phyloP scores from a whole-genome alignment of 2,329 filamentous ascomycete species.

The Myriosclerotinia curreyana region DNA sequence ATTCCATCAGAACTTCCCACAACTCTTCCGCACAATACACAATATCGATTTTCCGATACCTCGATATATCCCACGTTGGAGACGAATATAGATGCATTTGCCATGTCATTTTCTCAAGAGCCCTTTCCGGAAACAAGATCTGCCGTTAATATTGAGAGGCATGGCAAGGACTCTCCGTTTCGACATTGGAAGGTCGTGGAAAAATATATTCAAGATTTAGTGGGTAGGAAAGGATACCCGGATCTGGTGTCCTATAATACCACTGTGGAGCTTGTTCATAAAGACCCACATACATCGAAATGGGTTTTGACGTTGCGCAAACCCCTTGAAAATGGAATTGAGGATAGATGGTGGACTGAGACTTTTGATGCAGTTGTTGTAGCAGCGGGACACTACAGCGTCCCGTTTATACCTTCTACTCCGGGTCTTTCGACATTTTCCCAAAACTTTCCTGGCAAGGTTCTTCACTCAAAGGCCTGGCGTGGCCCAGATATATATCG shows the following conservation, averaged over 20 bases:
- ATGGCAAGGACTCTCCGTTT: constrained; percentile 59
- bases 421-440: constrained; percentile 58
- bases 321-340: constrained; percentile 39
- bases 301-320: constrained; percentile 54
- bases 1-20: constrained; percentile 50
- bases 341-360: constrained; percentile 62
- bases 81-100: constrained; percentile 57
- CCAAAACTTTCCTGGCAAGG: constrained; percentile 48
- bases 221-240: constrained; percentile 53
- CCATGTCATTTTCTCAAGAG: constrained; percentile 61
- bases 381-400: constrained; percentile 64
- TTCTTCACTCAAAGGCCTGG: constrained; percentile 72
- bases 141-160: constrained; percentile 44
- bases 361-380: constrained; percentile 64
- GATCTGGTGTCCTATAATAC: constrained; percentile 55
- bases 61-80: constrained; percentile 62
- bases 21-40: constrained; percentile 42
- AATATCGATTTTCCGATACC: constrained; percentile 54
- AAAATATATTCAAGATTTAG: constrained; percentile 51
- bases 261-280: constrained; percentile 58
- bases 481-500: constrained; percentile 58
- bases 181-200: constrained; percentile 57
- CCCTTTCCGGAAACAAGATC: constrained; percentile 48
- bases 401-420: constrained; percentile 61
- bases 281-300: constrained; percentile 43